These are phyloP conservation scores for Yueomyces sp. DNA, from an alignment of 1,139 yeast species.

Conservation along the genomic window DNA sequence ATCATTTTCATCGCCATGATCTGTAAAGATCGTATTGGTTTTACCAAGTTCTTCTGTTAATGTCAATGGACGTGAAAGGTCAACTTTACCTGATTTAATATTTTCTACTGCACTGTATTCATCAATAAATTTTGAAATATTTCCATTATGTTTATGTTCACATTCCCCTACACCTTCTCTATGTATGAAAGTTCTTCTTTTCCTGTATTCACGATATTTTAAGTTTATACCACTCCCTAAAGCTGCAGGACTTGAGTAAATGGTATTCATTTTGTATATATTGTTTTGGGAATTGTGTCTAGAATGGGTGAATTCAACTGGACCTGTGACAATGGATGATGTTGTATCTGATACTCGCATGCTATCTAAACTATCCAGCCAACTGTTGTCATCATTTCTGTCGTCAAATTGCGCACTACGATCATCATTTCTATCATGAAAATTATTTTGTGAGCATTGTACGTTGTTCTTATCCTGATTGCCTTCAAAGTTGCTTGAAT, in stretches of 20 bases:
- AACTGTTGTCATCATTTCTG: too few species aligned
- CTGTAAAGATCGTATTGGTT: conserved; percentile 9
- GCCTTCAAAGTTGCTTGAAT: too few species aligned
- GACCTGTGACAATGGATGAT: neutral
- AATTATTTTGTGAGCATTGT: too few species aligned
- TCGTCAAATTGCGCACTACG: too few species aligned
- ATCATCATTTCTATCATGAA: too few species aligned
- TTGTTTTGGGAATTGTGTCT: neutral
- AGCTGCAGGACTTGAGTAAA: conserved; percentile 4
- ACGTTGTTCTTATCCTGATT: too few species aligned
- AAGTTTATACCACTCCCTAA: conserved; percentile 1
- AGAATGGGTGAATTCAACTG: neutral
- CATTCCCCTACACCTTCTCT: too few species aligned
- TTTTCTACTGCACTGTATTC: conserved; percentile 39
- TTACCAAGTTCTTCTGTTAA: conserved; percentile 19
- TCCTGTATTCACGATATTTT: neutral
- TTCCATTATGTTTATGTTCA: too few species aligned
- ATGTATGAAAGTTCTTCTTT: neutral
- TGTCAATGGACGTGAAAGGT: conserved; percentile 17
- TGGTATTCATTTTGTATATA: conserved; percentile 1
- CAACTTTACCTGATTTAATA: conserved; percentile 18
- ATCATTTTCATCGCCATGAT: neutral
- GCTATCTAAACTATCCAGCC: too few species aligned
- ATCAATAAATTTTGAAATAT: conserved; percentile 27
- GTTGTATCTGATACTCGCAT: too few species aligned